Base-by-base conservation (phyloP, 2,329 filamentous ascomycete genomes). In the Colletotrichum sp. region DNA sequence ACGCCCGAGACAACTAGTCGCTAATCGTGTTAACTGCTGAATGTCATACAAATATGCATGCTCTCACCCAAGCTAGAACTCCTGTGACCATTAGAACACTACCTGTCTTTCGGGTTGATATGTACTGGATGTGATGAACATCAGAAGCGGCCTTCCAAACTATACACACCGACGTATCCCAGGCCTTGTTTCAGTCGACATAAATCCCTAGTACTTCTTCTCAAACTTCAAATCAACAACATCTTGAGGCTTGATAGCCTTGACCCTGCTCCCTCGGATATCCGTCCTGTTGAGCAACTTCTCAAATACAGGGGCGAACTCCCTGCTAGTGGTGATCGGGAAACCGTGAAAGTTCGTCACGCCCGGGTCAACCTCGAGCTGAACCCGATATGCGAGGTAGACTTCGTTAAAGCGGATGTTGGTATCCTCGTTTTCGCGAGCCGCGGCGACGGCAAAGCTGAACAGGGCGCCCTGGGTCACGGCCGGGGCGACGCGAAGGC, bases 391-490 rank as follows among this genome's bases (percentile, higher is more conserved):
- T 59, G 38, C 77, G 5, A 86, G 81, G 70, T 83, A 85, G 18
- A 85, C 78, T 76, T 86, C 85, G 69, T 85, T 85, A 77, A 85
- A 83, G 38, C 84, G 84, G 8, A 87, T 78, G 68, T 83, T 84
- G 5, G 81, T 83, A 0, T 78, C 68, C 14, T 65, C 71, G 32
- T 80, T 80, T 32, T 83, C 83, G 30, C 77, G 80, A 36, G 77
- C 76, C 1, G 83, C 84, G 8, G 79, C 81, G 12, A 74, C 79
- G 7, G 79, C 77, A 77, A 86, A 81, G 59, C 82, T 81, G 79
- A 81, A 85, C 10, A 86, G 76, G 1, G 84, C 79, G 21, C 84
- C 84, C 74, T 86, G 85, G 2, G 81, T 77, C 58, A 85, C 78
- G 59, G 80, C 81, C 3, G 82, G 77, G 21, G 78, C 68, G 0